Base-by-base conservation (phyloP, 139 green algal species). In the Chlorella sp. region DNA sequence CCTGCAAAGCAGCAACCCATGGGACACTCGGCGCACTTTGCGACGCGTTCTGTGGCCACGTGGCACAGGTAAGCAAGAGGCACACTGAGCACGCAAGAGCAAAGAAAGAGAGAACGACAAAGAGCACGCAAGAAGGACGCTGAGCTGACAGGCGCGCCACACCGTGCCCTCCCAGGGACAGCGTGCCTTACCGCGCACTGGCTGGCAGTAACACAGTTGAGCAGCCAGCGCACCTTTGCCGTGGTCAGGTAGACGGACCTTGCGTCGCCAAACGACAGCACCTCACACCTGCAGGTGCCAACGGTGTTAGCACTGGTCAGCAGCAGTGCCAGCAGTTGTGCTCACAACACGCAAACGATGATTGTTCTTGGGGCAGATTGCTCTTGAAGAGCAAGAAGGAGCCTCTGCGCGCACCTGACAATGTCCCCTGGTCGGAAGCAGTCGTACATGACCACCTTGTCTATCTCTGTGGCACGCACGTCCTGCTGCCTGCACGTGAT, bases 341-440 rank as follows among this genome's bases (percentile, higher is more conserved):
- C 17, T 51, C 32, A 10, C 5, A 5, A 29, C 17, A 33, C 5
- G n/a, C 6, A 35, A 29, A 17, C 24, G 10, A 67, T 10, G 26
- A 23, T 29, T 29, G 6, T n/a, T 14, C 59, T 31, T 5, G 23
- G 5, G 24, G 22, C 5, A 17, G 27, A 29, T n/a, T 30, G 26
- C 22, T 17, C 59, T 14, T 14, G 59, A 17, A 23, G 59, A 64
- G 5, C 20, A 23, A 29, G 5, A 27, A 23, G 59, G 22, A 31
- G 59, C 31, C 63, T 4, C 66, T 27, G 23, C 23, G 3, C 69
- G 1, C 31, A 79, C 80, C 70, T 82, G 72, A 84, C 87, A 6
- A 98, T 79, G 83, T 98, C 94, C 1, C 93, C 93, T 2, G 94
- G 93, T 29, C 90, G 82, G 83, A 97, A 98, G 77, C 87, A 93